Conservation (phyloP, 2,329 filamentous ascomycete species). For the Botrytis fragariae region DNA sequence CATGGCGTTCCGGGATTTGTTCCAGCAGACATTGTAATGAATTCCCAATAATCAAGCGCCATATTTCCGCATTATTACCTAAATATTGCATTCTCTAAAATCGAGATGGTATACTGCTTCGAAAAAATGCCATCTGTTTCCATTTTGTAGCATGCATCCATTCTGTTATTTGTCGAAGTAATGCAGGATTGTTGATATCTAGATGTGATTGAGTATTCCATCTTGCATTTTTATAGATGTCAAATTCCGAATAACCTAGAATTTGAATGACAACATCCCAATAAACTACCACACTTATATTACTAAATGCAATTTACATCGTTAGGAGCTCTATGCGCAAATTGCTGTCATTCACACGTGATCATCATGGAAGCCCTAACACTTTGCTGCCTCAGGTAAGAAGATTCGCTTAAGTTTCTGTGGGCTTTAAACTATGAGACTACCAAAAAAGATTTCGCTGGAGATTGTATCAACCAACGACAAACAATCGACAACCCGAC, state of each 20-base stretch:
- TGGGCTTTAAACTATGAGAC: slow-evolving; percentile 20
- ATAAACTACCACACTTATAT: not conserved
- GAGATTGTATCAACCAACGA: slow-evolving; percentile 27
- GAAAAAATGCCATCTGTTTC: not conserved
- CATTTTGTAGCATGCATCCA: not conserved
- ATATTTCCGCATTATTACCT: not conserved
- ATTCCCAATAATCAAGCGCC: not conserved
- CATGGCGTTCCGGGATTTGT: not conserved
- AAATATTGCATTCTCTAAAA: not conserved
- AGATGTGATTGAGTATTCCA: not conserved
- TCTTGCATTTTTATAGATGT: not conserved
- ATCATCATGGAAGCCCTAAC: slow-evolving; percentile 9
- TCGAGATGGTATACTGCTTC: not conserved
- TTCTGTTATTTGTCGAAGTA: not conserved
- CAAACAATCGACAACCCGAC: slow-evolving; percentile 36
- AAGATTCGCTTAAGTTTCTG: slow-evolving; percentile 17
- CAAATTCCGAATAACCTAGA: not conserved
- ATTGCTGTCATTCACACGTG: not conserved
- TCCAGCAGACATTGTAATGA: slow-evolving; percentile 6
- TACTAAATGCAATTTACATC: not conserved
- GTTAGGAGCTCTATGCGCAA: not conserved
- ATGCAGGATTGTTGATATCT: not conserved
- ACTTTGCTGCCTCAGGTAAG: slow-evolving; percentile 11
- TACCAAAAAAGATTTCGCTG: slow-evolving; percentile 28
- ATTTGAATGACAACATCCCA: not conserved